These are phyloP conservation scores for Lactarius deliciosus DNA, from an alignment of 768 basidiomycete genomes.

Conservation along the genomic window DNA sequence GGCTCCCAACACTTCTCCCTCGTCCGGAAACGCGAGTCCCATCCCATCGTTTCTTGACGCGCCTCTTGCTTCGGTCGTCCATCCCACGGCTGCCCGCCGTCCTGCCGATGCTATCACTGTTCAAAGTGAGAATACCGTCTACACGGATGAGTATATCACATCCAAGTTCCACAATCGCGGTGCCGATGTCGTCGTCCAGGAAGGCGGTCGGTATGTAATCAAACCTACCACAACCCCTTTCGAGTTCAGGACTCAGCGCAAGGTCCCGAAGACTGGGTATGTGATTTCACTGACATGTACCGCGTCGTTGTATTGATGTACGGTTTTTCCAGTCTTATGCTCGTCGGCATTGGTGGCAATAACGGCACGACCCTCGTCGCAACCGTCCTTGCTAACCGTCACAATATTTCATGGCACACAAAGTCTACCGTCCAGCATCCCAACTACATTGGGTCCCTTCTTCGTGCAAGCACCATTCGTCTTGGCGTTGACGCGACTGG, in stretches of 20 bases:
- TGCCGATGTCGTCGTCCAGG: slow-evolving; percentile 58
- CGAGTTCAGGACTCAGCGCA: slow-evolving; percentile 88
- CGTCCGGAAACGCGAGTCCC: slow-evolving; percentile 53
- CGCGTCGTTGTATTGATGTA: slow-evolving; percentile 13
- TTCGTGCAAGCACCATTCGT: slow-evolving; percentile 93
- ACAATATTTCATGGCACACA: slow-evolving; percentile 93
- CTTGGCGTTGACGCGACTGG: slow-evolving; percentile 79
- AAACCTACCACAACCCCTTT: slow-evolving; percentile 77
- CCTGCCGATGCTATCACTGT: slow-evolving; percentile 70
- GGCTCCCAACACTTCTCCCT: slow-evolving; percentile 49
- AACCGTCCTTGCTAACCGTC: slow-evolving; percentile 92
- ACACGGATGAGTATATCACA: slow-evolving; percentile 80
- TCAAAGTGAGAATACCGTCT: slow-evolving; percentile 76
- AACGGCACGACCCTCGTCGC: slow-evolving; percentile 94
- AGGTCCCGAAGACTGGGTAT: slow-evolving; percentile 90
- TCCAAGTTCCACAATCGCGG: slow-evolving; percentile 81
- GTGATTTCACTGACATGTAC: slow-evolving; percentile 16
- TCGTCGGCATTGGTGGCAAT: slow-evolving; percentile 97
- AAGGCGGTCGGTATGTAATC: slow-evolving; percentile 73
- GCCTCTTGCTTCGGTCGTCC: slow-evolving; percentile 67
- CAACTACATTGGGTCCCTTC: slow-evolving; percentile 96
- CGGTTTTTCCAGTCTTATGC: slow-evolving; percentile 69
- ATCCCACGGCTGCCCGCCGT: slow-evolving; percentile 84
- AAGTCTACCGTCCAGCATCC: slow-evolving; percentile 90
- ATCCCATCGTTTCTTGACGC: slow-evolving; percentile 71